phyloP scores from a whole-genome alignment of 2,329 filamentous ascomycete species.

The Fusarium torulosum region DNA sequence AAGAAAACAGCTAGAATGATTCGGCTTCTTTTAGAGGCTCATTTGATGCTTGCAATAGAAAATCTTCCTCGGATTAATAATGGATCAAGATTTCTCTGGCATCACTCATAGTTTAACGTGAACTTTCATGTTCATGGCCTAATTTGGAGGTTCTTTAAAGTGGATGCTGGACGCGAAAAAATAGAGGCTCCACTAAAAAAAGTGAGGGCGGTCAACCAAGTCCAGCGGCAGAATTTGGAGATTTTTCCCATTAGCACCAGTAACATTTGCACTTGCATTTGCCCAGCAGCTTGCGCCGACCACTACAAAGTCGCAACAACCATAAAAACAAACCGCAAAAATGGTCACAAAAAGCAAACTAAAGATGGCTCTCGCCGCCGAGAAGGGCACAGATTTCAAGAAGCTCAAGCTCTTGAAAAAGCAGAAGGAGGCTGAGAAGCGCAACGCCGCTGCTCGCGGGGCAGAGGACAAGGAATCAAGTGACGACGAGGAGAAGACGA shows the following conservation, averaged over 20 bases:
- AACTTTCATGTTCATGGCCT: background rate
- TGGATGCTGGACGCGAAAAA: slow-evolving; percentile 9
- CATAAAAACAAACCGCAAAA: slow-evolving; percentile 25
- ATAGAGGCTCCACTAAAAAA: slow-evolving; percentile 45
- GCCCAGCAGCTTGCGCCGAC: slow-evolving; percentile 34
- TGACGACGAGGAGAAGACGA: slow-evolving; percentile 50
- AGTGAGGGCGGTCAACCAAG: slow-evolving; percentile 44
- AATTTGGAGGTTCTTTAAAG: slow-evolving; percentile 16
- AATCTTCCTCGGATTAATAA: too few relatives aligned
- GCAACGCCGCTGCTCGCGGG: slow-evolving; percentile 50
- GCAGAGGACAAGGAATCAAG: slow-evolving; percentile 48
- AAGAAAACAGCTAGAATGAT: too few relatives aligned
- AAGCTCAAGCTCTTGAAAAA: slow-evolving; percentile 65
- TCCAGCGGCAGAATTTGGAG: slow-evolving; percentile 50
- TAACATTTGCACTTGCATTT: slow-evolving; percentile 40
- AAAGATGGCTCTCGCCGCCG: slow-evolving; percentile 66
- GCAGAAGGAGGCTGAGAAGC: slow-evolving; percentile 59
- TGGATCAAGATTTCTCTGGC: too few relatives aligned
- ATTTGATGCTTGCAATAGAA: too few relatives aligned
- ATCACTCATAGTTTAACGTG: background rate
- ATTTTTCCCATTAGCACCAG: slow-evolving; percentile 47
- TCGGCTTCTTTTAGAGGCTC: too few relatives aligned
- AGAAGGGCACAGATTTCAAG: slow-evolving; percentile 67
- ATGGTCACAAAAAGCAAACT: slow-evolving; percentile 64
- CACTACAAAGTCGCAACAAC: slow-evolving; percentile 29